Percentiles rank a stretch among this genome's conserved stretches.
phyloP scores from a whole-genome alignment of 2,329 filamentous ascomycete genomes.

The Alternaria postmessia region DNA sequence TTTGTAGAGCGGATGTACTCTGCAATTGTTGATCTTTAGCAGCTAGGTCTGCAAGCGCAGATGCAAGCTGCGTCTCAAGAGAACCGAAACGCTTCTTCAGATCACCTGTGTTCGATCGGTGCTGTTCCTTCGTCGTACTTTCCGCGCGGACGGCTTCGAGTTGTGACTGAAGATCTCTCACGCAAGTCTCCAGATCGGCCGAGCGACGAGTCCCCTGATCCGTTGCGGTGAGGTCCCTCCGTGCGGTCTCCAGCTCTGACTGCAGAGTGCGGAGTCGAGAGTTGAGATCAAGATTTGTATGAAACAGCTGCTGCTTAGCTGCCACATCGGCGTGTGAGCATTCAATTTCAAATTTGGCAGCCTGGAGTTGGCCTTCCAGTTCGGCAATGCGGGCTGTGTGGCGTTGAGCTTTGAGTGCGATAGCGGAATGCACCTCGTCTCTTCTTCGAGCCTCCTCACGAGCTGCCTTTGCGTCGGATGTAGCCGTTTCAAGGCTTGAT shows the following conservation, averaged over 20 bases:
- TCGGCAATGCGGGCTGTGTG: conserved; percentile 25
- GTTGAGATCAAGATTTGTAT: conserved; percentile 35
- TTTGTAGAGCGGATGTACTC: neutral
- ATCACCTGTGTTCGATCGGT: conserved; percentile 5
- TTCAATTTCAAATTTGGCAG: conserved; percentile 37
- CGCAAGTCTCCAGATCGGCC: conserved; percentile 7
- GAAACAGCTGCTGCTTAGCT: conserved; percentile 38
- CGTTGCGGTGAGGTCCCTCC: neutral
- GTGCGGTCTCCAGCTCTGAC: conserved; percentile 26
- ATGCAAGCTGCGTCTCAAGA: conserved; percentile 1
- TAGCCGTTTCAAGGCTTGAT: conserved; percentile 36
- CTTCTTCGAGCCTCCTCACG: conserved; percentile 34
- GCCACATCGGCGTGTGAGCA: conserved; percentile 36
- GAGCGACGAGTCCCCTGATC: neutral
- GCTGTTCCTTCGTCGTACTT: conserved; percentile 27
- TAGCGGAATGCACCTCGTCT: conserved; percentile 14
- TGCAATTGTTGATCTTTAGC: conserved; percentile 6
- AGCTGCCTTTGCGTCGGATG: conserved; percentile 32
- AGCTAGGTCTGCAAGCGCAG: conserved; percentile 1
- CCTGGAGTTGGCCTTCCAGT: conserved; percentile 35
- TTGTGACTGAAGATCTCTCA: conserved; percentile 1
- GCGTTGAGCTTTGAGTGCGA: conserved; percentile 16
- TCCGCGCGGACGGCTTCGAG: neutral
- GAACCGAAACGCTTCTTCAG: conserved; percentile 21
- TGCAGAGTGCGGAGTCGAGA: conserved; percentile 30